phyloP scores from a whole-genome alignment of 179 eudicot genomes.

The Patellifolia procumbens region DNA sequence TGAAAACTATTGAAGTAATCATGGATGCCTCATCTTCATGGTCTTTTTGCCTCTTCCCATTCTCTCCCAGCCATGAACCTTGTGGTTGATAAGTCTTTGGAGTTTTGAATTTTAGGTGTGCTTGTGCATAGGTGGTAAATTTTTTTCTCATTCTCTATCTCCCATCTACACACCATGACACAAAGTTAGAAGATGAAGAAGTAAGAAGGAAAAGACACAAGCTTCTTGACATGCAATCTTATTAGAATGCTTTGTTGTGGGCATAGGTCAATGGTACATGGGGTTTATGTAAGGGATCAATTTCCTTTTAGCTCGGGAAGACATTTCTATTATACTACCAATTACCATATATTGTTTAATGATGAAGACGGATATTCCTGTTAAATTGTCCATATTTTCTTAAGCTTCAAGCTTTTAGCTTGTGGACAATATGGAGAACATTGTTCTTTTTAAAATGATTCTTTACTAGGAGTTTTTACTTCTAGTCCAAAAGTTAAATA shows the following conservation, averaged over 20 bases:
- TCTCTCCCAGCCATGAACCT: not conserved
- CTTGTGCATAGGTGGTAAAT: not conserved
- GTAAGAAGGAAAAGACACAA: not conserved
- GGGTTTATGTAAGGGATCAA: not conserved
- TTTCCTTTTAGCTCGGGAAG: not conserved
- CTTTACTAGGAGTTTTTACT: not conserved
- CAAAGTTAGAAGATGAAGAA: not conserved
- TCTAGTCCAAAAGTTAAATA: not conserved
- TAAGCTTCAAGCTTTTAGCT: no score
- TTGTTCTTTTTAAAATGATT: no score
- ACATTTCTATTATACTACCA: not conserved
- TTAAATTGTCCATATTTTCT: not conserved
- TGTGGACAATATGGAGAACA: no score
- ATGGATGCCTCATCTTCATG: not conserved
- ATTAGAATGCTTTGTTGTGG: not conserved
- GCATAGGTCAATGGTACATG: not conserved
- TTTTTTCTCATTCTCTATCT: not conserved
- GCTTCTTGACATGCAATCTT: not conserved
- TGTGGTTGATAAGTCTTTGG: not conserved
- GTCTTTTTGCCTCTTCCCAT: not conserved
- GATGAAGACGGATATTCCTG: not conserved
- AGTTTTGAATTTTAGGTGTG: no score
- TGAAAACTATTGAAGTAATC: not conserved
- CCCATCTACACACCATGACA: not conserved
- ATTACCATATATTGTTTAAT: not conserved